Evolutionary conservation across 2,329 filamentous ascomycete genomes (phyloP), one percentile per base, ranked within the genome.

Genomic region (Xylaria sp.): DNA sequence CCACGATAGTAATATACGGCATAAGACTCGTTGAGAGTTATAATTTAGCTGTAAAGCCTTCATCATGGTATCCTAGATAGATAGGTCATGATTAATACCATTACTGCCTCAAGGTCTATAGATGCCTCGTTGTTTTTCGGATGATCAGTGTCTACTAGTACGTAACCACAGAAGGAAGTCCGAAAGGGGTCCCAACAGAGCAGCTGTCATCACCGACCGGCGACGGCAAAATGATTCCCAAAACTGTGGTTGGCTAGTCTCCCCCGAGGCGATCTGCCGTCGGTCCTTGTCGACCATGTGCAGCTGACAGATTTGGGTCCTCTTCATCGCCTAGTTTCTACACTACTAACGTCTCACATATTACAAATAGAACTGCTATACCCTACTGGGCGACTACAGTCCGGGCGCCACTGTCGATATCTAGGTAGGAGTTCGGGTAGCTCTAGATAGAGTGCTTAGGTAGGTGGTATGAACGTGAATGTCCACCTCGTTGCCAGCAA

Each of bases 181-280:
- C 15, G 44, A 15, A 61, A n/a, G 46, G 31, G 39, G 28, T 51
- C 23, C 15, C 28, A 57, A 41, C 15, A 55, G n/a, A 39, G 56
- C 25, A 46, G 56, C 15, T 58, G 56, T 31, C 39, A 58, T 46
- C 48, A 58, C 39, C 56, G 39, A 28, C 44, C 10, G 37, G 28
- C n/a, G 28, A 44, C 39, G 39, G 50, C 50, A 48, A 50, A 23
- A 51, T 25, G 41, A 23, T 50, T 70, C 57, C 65, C 62, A 54
- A 65, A 50, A 55, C 48, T 48, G 28, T 70, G 68, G 68, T 67
- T 67, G 67, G 61, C 60, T 61, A 48, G 56, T 62, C 59, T 37
- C 31, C 39, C 39, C 56, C 60, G 25, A 65, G 68, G 55, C 51
- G 65, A 70, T 70, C 65, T 68, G 44, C 65, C 68, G 65, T 6